phyloP scores from a whole-genome alignment of 805 yeast species.

The Wickerhamomyces xylosicus region DNA sequence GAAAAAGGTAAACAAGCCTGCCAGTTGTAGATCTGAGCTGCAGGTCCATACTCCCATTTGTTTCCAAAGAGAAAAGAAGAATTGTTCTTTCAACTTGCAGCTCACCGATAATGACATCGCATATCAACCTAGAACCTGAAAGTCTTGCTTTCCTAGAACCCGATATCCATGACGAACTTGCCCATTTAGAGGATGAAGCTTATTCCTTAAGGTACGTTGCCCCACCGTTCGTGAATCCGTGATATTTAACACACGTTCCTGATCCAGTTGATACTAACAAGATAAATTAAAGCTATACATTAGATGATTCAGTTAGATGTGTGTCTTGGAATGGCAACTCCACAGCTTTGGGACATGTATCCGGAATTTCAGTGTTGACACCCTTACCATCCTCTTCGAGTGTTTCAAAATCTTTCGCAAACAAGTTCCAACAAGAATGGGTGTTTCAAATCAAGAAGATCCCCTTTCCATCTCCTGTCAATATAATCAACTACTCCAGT shows the following conservation, averaged over 20 bases:
- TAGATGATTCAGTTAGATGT: conserved; percentile 8
- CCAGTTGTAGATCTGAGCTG: no score
- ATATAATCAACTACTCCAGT: conserved; percentile 10
- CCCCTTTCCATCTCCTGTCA: conserved; percentile 8
- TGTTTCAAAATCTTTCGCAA: conserved; percentile 15
- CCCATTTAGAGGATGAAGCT: conserved; percentile 12
- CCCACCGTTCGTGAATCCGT: conserved; percentile 11
- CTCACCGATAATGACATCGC: no score
- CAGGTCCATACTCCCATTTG: no score
- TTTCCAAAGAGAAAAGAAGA: no score
- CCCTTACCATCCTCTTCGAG: conserved; percentile 15
- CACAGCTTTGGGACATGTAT: conserved; percentile 13
- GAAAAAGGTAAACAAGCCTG: no score
- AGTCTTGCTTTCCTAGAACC: conserved; percentile 15
- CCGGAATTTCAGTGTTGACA: conserved; percentile 14
- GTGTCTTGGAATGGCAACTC: conserved; percentile 17
- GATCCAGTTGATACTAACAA: background rate
- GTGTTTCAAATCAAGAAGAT: conserved; percentile 12
- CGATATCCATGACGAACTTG: conserved; percentile 12
- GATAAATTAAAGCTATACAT: conserved; percentile 9
- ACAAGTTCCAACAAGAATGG: conserved; percentile 17
- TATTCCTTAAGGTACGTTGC: no score
- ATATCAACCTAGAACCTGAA: conserved; percentile 2
- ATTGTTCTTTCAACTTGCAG: no score
- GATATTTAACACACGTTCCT: background rate